phyloP scores from a whole-genome alignment of 2,329 filamentous ascomycete species.

The Fonsecaea erecta region DNA sequence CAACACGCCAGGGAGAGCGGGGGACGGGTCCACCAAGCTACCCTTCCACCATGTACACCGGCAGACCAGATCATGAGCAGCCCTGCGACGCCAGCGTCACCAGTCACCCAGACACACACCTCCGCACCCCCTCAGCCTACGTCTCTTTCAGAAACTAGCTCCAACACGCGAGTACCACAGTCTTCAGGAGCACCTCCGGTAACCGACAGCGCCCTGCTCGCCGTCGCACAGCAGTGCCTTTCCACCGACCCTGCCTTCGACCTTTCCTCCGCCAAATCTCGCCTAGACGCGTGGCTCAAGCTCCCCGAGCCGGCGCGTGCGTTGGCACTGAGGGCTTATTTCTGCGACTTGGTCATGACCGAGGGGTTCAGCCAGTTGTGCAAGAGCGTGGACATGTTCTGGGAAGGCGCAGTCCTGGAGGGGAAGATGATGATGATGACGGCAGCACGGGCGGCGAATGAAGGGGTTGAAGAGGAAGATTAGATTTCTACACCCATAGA shows the following conservation, averaged over 20 bases:
- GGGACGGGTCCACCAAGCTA: background rate
- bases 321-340: constrained; percentile 43
- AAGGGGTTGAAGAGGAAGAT: background rate
- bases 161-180: background rate
- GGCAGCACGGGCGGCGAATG: background rate
- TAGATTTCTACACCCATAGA: too few species aligned
- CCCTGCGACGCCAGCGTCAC: constrained; percentile 22
- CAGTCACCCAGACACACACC: constrained; percentile 1
- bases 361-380: constrained; percentile 48
- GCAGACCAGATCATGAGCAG: constrained; percentile 27
- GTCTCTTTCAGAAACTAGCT: background rate
- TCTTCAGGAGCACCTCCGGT: background rate
- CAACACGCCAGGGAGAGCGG: background rate
- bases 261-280: constrained; percentile 7
- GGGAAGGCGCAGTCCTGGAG: constrained; percentile 37
- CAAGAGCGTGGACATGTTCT: constrained; percentile 48
- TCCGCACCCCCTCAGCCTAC: background rate
- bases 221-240: constrained; percentile 11
- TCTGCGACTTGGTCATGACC: constrained; percentile 49
- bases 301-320: constrained; percentile 1
- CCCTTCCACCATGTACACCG: constrained; percentile 26
- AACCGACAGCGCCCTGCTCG: background rate
- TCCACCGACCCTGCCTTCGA: background rate
- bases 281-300: constrained; percentile 13
- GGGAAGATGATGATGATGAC: constrained; percentile 2